Percentiles rank a stretch among this genome's conserved stretches.
Evolutionary conservation across 2,329 filamentous ascomycete genomes (phyloP).

Genomic region (Colletotrichum theobromicola): DNA sequence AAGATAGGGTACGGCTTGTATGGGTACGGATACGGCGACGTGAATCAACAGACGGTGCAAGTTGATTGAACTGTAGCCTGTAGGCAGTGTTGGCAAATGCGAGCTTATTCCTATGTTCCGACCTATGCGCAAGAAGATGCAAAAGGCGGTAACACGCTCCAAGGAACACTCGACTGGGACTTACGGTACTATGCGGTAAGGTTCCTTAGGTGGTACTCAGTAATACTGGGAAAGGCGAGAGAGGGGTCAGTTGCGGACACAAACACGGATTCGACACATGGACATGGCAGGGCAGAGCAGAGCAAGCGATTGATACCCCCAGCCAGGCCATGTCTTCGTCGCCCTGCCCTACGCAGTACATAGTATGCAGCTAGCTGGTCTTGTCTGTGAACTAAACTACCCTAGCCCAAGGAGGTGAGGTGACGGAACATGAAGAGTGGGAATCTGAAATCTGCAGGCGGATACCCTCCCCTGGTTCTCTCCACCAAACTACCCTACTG

Average conservation of each 20-base stretch:
- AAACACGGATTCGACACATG: neutral
- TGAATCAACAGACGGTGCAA: too few species aligned
- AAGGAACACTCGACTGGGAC: too few species aligned
- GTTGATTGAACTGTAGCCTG: too few species aligned
- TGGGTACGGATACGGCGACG: too few species aligned
- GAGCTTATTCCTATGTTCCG: too few species aligned
- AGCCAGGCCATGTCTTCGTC: neutral
- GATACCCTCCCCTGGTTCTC: neutral
- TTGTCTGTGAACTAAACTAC: neutral
- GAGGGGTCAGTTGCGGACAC: neutral
- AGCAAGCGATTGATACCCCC: neutral
- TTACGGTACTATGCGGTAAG: too few species aligned
- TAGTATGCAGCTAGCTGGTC: neutral
- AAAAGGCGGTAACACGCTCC: too few species aligned
- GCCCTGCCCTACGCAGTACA: neutral
- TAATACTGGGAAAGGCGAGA: neutral
- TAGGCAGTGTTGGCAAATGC: too few species aligned
- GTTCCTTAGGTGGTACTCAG: too few species aligned
- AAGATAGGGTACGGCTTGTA: too few species aligned
- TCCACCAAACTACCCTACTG: conserved; percentile 9
- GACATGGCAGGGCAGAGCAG: neutral
- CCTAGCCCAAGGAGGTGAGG: neutral
- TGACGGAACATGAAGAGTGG: conserved; percentile 3
- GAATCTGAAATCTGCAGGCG: conserved; percentile 4
- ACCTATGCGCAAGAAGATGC: too few species aligned